These are phyloP conservation scores for Alternaria ethzedia DNA, from an alignment of 2,329 filamentous ascomycete species.

Conservation along the genomic window DNA sequence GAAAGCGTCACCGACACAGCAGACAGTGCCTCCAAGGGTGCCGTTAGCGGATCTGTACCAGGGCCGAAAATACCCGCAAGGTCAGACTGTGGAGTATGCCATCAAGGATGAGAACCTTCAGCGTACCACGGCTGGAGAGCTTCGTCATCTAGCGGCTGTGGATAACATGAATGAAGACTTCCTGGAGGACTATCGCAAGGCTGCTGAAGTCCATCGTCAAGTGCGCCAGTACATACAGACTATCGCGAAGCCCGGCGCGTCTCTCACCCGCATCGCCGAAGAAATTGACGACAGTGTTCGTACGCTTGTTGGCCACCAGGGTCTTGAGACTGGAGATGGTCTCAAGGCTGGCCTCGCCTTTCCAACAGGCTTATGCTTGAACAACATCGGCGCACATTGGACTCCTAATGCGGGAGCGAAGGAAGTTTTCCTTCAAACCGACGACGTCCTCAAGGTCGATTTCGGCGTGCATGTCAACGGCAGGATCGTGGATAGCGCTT, in stretches of 20 bases:
- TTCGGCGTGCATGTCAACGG: constrained; percentile 75
- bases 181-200: constrained; percentile 79
- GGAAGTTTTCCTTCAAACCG: constrained; percentile 71
- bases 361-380: constrained; percentile 80
- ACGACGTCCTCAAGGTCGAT: constrained; percentile 78
- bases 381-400: constrained; percentile 84
- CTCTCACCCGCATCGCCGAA: constrained; percentile 78
- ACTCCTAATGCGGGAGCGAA: constrained; percentile 87
- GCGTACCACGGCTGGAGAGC: constrained; percentile 81
- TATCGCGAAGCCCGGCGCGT: constrained; percentile 78
- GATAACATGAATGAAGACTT: constrained; percentile 79
- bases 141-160: constrained; percentile 67
- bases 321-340: constrained; percentile 76
- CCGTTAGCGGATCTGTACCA: constrained; percentile 74
- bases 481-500: constrained; percentile 73
- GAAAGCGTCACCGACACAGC: constrained; percentile 62
- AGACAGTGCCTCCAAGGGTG: constrained; percentile 76
- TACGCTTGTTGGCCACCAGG: constrained; percentile 74
- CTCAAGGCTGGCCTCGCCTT: constrained; percentile 83
- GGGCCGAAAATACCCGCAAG: constrained; percentile 71
- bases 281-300: constrained; percentile 83
- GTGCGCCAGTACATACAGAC: constrained; percentile 81
- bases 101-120: constrained; percentile 71
- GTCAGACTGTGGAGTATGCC: constrained; percentile 75
- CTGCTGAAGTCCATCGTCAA: constrained; percentile 85